Evolutionary conservation across 371 early-diverging fungal genomes (phyloP), one percentile per base, ranked within the genome.

Genomic region (Encephalitozoon romaleae): DNA sequence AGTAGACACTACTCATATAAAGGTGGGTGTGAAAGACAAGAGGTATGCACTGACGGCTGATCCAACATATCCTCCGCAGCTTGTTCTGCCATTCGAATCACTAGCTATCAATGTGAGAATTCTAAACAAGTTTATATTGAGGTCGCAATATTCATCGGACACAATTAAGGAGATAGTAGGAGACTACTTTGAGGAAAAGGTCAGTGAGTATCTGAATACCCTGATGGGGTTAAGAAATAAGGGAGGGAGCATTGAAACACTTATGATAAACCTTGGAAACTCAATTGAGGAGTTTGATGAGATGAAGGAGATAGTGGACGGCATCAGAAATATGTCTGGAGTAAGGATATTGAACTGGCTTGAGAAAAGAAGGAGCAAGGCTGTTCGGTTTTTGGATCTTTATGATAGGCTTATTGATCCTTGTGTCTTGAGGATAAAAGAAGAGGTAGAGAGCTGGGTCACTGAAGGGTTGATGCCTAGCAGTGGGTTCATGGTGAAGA

Each of bases 41-140:
- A 34, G 47, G 32, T 71, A 71, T 59, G 55, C 55, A 23, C 28
- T 71, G 12, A 15, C 59, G 4, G 30, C 32, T 5, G 39, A 54
- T 21, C 45, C 45, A 21, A 43, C 34, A 51, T 71, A 59, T 63
- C 45, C 71, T 26, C 32, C 28, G 6, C 59, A 71, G 25, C 59
- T 43, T 30, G 21, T 71, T 18, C 28, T 23, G 3, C 55, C 55
- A 28, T 71, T 71, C 59, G 71, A 71, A 21, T 39, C 54, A 9
- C 42, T 71, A 28, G 39, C 55, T 8, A 41, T 71, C 15, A 71
- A 71, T 54, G 43, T 71, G 12, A 30, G 71, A 59, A 45, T 71
- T 21, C 32, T 59, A 23, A 25, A 42, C 45, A 71, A 59, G 52
- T 71, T 71, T 43, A 59, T 71, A 45, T 18, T 23, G 39, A 71